phyloP scores from a whole-genome alignment of 1,284 basidiomycete genomes.

The Kwoniella shivajii region DNA sequence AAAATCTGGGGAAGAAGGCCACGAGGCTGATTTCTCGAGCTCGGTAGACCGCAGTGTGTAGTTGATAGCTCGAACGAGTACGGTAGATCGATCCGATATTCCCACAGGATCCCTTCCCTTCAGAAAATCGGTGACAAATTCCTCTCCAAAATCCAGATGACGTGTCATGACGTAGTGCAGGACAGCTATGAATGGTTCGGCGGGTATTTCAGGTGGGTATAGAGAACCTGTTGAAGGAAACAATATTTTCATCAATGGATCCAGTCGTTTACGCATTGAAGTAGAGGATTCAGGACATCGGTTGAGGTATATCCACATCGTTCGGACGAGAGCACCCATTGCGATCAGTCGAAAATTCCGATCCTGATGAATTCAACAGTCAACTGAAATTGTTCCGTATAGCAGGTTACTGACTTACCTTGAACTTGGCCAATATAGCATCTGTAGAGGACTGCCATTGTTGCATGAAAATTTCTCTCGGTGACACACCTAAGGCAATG shows the following conservation, averaged over 20 bases:
- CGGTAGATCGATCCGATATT: conserved; percentile 69
- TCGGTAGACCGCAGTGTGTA: conserved; percentile 73
- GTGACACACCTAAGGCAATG: conserved; percentile 81
- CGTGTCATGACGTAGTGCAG: conserved; percentile 81
- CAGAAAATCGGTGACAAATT: conserved; percentile 76
- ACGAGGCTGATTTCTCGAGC: conserved; percentile 68
- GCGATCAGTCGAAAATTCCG: conserved; percentile 71
- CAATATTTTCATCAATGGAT: conserved; percentile 73
- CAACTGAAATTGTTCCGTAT: conserved; percentile 2
- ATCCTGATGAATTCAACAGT: conserved; percentile 62
- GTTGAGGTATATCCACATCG: conserved; percentile 93
- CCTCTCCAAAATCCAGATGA: conserved; percentile 82
- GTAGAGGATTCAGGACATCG: conserved; percentile 84
- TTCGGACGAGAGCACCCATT: conserved; percentile 78
- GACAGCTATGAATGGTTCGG: conserved; percentile 76
- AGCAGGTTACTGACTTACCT: conserved; percentile 59
- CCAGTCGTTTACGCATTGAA: conserved; percentile 75
- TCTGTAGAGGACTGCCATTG: conserved; percentile 78
- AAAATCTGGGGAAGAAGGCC: conserved; percentile 78
- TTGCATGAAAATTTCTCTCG: conserved; percentile 79
- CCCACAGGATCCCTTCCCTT: conserved; percentile 62
- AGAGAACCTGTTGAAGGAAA: conserved; percentile 71
- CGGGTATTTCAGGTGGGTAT: conserved; percentile 71
- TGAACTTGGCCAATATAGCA: conserved; percentile 70
- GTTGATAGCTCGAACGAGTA: conserved; percentile 76